Evolutionary conservation across 31 red algal genomes (phyloP).

Genomic region (Asparagopsis taxiformis): DNA sequence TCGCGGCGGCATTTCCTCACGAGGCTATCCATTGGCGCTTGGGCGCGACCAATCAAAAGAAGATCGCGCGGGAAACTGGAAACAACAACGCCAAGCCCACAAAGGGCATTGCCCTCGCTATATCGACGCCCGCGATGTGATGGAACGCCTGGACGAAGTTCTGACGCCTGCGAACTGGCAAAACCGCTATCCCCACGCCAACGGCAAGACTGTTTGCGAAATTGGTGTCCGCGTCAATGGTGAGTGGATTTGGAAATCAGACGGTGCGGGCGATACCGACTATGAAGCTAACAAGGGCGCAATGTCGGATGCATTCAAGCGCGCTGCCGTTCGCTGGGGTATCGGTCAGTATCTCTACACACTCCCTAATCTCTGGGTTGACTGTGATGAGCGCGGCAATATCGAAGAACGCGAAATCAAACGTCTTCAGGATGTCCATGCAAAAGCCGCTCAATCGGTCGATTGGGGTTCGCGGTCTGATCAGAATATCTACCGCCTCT

Average conservation of each 20-base stretch:
- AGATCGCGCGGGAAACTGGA: no score
- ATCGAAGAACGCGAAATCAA: no score
- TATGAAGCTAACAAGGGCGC: conserved; percentile 2
- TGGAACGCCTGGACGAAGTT: conserved; percentile 10
- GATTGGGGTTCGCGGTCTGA: no score
- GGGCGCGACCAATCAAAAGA: no score
- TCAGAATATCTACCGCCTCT: no score
- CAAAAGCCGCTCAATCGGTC: no score
- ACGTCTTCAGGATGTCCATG: no score
- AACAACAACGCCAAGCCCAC: no score
- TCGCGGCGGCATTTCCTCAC: no score
- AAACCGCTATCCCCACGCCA: background rate
- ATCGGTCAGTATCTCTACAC: conserved; percentile 7
- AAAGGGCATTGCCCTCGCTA: no score
- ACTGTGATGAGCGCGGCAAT: no score
- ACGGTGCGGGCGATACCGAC: background rate
- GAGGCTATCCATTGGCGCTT: no score
- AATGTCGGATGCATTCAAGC: conserved; percentile 4
- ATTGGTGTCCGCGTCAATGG: conserved; percentile 1
- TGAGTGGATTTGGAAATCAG: conserved; percentile 3
- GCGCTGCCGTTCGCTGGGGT: background rate
- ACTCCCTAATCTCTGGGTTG: background rate
- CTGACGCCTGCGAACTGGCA: conserved; percentile 1
- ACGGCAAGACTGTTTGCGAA: background rate
- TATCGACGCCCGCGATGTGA: conserved; percentile 4